These are phyloP conservation scores for Ormosia emarginata DNA, from an alignment of 306 rosid genomes.

Conservation along the genomic window DNA sequence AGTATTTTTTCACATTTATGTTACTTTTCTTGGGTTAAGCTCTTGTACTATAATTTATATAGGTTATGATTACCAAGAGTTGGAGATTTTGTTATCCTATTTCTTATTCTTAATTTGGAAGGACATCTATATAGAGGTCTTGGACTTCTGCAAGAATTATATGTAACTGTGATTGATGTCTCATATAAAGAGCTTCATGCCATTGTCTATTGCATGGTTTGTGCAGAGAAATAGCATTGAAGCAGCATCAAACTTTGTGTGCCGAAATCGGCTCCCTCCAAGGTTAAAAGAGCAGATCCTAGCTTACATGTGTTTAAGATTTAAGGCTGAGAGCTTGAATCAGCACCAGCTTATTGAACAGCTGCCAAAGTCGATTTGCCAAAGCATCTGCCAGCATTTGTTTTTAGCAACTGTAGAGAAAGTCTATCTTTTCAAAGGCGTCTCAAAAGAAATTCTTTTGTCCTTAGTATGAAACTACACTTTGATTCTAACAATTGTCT, in stretches of 20 bases:
- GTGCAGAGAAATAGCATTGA: constrained; percentile 80
- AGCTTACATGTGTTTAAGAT: constrained; percentile 91
- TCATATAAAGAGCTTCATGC: not conserved
- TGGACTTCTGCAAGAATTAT: not conserved
- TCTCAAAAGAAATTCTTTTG: constrained; percentile 61
- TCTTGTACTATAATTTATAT: not conserved
- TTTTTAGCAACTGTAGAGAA: constrained; percentile 61
- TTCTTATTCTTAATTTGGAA: not conserved
- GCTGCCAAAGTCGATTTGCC: constrained; percentile 81
- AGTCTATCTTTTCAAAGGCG: constrained; percentile 75
- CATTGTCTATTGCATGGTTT: not conserved
- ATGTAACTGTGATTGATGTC: not conserved
- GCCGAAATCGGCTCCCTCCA: constrained; percentile 69
- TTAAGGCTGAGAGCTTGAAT: constrained; percentile 86
- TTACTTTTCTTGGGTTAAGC: not conserved
- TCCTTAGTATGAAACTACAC: constrained; percentile 43
- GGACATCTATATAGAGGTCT: not conserved
- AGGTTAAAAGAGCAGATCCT: constrained; percentile 70
- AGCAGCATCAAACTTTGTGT: constrained; percentile 80
- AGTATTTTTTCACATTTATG: not conserved
- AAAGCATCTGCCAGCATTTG: constrained; percentile 68
- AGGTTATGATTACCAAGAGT: not conserved
- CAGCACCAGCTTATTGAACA: constrained; percentile 78
- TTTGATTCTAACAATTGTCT: not conserved
- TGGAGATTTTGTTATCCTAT: not conserved